Base-by-base conservation (phyloP, 768 basidiomycete species). In the Infundibulicybe gibba region DNA sequence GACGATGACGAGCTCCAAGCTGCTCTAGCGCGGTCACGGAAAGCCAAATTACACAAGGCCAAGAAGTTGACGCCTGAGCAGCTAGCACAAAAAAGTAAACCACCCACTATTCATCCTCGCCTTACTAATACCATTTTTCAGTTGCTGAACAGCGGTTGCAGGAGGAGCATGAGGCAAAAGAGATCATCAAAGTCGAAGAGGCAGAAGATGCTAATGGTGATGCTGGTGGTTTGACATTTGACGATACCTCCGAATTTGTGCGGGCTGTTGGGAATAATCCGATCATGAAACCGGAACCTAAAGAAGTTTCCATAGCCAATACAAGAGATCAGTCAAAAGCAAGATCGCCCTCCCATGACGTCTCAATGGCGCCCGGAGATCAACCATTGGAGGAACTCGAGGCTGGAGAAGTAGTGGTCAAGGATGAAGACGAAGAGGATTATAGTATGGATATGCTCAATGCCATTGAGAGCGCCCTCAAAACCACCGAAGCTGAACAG, bases 1-100 rank as follows among this genome's bases (percentile, higher is more conserved):
- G 97, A 98, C 68, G 97, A 99, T 64, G 97, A 99, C 65, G 97
- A 99, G 59, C 79, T 99, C 37, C 94, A 97, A 73, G 89, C 90
- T 35, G 91, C 90, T 20, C 74, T 98, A 49, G 86, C 95, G 32
- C 81, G 90, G 9, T 83, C 90, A 49, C 78, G 97, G 48, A 81
- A 87, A 57, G 86, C 87, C 41, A 90, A 89, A 55, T 72, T 92
- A 3, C 81, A 79, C 59, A 91, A 88, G 61, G 54, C 75, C 16
- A 86, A 89, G 61, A 91, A 88, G 57, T 45, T 86, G 12, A 77
- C 85, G 3, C 85, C 91, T 0, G 93, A 97, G 58, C 85, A 95
- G 55, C 69, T 94, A 17, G 91, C 90, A 2, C 72, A 74, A 48
- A 83, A 78, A 68, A 80, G 91, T 93, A 46, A 47, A 80, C 71